These are phyloP conservation scores for Leccinum subgranulosum DNA, from an alignment of 768 basidiomycete species.

Conservation along the genomic window DNA sequence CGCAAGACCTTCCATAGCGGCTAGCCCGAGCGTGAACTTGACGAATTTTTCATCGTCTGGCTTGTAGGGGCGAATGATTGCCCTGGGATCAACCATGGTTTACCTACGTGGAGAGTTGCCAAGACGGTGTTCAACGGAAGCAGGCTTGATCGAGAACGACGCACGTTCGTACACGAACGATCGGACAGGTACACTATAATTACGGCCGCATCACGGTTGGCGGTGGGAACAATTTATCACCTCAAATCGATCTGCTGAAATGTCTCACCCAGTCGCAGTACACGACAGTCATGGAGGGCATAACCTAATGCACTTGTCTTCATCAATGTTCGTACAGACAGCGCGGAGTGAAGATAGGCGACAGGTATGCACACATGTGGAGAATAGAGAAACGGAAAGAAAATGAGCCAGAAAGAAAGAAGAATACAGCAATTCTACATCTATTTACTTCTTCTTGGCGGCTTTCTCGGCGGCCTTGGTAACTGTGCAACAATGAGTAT, in stretches of 20 bases:
- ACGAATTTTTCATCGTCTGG: conserved; percentile 55
- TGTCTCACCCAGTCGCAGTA: background rate
- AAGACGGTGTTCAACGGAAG: background rate
- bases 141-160: background rate
- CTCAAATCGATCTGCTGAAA: no score
- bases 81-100: conserved; percentile 41
- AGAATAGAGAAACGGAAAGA: conserved; percentile 33
- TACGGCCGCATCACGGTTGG: no score
- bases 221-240: no score
- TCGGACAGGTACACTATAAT: background rate
- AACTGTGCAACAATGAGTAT: conserved; percentile 42
- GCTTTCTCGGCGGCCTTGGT: conserved; percentile 98
- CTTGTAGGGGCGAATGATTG: conserved; percentile 52
- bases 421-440: conserved; percentile 72
- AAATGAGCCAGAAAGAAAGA: conserved; percentile 49
- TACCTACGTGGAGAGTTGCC: background rate
- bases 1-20: conserved; percentile 64
- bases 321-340: conserved; percentile 50
- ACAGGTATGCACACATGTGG: conserved; percentile 33
- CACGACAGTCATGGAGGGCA: background rate
- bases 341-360: conserved; percentile 34
- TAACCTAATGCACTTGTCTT: conserved; percentile 32
- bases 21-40: conserved; percentile 63
- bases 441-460: conserved; percentile 91
- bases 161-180: no score